Percentiles rank a stretch among this genome's conserved stretches.
Conservation (phyloP, 768 basidiomycete species). For the Sarcomyxa edulis region DNA sequence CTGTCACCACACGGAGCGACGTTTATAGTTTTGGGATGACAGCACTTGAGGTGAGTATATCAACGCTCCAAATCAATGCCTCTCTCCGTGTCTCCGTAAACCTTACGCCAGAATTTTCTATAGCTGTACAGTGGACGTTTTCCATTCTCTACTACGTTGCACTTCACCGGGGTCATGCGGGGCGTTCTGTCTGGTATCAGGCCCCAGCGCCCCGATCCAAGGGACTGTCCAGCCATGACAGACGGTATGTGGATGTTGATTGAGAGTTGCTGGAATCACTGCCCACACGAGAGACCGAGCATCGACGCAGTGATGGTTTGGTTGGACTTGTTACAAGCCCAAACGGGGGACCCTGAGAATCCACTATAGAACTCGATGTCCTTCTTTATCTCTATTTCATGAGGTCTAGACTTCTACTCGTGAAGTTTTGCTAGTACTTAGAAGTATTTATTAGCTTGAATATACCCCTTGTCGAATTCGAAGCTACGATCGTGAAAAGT, state of each 20-base stretch:
- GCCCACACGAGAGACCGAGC: slow-evolving; percentile 1
- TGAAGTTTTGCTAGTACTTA: too few relatives aligned
- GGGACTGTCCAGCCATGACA: slow-evolving; percentile 5
- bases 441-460: too few relatives aligned
- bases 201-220: neutral
- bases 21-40: slow-evolving; percentile 21
- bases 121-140: slow-evolving; percentile 3
- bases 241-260: slow-evolving; percentile 13
- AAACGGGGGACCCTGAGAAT: too few relatives aligned
- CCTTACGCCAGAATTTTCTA: neutral
- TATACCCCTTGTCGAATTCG: too few relatives aligned
- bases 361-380: too few relatives aligned
- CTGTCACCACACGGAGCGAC: slow-evolving; percentile 10
- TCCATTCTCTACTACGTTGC: too few relatives aligned
- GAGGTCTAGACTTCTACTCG: too few relatives aligned
- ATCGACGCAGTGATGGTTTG: slow-evolving; percentile 1
- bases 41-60: slow-evolving; percentile 15
- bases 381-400: too few relatives aligned
- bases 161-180: slow-evolving; percentile 1
- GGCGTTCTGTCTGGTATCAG: slow-evolving; percentile 1
- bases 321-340: slow-evolving; percentile 1
- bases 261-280: slow-evolving; percentile 2
- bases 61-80: too few relatives aligned
- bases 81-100: neutral
- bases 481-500: too few relatives aligned